These are phyloP conservation scores for Pistacia atlantica DNA, from an alignment of 345 rosid genomes.

Conservation along the genomic window DNA sequence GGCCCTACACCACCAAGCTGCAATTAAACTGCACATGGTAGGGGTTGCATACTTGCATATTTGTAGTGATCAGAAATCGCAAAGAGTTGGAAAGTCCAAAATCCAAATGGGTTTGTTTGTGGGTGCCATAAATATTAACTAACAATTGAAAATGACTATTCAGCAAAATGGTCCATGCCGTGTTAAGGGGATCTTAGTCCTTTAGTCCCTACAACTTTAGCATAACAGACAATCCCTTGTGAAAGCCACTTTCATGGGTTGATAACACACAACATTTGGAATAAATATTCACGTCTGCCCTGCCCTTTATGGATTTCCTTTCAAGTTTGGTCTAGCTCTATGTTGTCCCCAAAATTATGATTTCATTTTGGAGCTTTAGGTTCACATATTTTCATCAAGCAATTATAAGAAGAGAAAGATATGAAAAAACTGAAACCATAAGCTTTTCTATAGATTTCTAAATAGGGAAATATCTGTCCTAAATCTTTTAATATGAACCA, in stretches of 20 bases:
- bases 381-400: constrained; percentile 17
- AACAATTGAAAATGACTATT: constrained; percentile 11
- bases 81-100: neutral
- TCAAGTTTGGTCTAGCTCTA: neutral
- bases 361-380: neutral
- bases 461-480: too few relatives aligned
- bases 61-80: neutral
- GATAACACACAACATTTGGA: constrained; percentile 27
- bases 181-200: constrained; percentile 3
- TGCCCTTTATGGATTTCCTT: constrained; percentile 33
- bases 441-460: neutral
- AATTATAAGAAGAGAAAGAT: neutral
- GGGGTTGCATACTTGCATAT: neutral
- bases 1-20: constrained; percentile 27
- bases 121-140: neutral
- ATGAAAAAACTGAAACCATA: constrained; percentile 13
- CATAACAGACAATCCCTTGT: constrained; percentile 47
- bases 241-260: constrained; percentile 33
- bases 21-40: constrained; percentile 36
- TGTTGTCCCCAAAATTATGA: constrained; percentile 11
- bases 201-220: constrained; percentile 12
- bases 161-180: constrained; percentile 21
- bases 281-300: constrained; percentile 21
- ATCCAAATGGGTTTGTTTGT: constrained; percentile 16
- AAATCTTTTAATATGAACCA: too few relatives aligned